phyloP scores from a whole-genome alignment of 2,329 filamentous ascomycete species.

The Pseudopithomyces chartarum region DNA sequence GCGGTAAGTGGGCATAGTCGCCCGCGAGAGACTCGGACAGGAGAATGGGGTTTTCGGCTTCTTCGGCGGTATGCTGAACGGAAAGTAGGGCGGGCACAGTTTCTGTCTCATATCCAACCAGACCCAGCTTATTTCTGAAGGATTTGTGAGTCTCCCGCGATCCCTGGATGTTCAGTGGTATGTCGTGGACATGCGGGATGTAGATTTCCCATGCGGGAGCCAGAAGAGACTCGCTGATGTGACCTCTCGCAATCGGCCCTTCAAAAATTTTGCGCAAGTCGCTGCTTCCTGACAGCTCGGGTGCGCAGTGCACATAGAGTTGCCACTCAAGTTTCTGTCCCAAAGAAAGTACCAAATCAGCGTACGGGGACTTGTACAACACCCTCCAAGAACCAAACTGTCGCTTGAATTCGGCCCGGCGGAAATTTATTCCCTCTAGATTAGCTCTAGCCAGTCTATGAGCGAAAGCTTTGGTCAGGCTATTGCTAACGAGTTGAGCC shows the following conservation, averaged over 20 bases:
- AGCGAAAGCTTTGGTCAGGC: slow-evolving; percentile 10
- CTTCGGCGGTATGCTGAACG: slow-evolving; percentile 43
- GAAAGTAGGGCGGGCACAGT: slow-evolving; percentile 52
- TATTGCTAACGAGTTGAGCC: background rate
- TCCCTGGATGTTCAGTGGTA: slow-evolving; percentile 23
- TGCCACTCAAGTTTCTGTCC: slow-evolving; percentile 51
- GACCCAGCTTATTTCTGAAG: slow-evolving; percentile 43
- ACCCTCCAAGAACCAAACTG: slow-evolving; percentile 48
- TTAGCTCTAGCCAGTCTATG: slow-evolving; percentile 13
- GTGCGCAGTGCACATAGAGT: slow-evolving; percentile 51
- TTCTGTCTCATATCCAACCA: slow-evolving; percentile 47
- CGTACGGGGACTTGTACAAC: slow-evolving; percentile 46
- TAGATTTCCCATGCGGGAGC: slow-evolving; percentile 30
- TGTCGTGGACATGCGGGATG: slow-evolving; percentile 15
- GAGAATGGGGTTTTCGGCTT: background rate
- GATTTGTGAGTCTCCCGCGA: slow-evolving; percentile 31
- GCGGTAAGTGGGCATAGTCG: slow-evolving; percentile 55
- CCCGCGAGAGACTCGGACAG: slow-evolving; percentile 51
- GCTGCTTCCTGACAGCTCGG: slow-evolving; percentile 45
- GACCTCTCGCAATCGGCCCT: slow-evolving; percentile 26
- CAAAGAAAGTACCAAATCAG: slow-evolving; percentile 47
- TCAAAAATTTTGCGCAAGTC: slow-evolving; percentile 48
- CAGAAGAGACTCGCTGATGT: slow-evolving; percentile 16
- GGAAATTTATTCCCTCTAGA: slow-evolving; percentile 17
- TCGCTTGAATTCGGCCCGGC: slow-evolving; percentile 22